These are phyloP conservation scores for Osmanthus fragrans DNA, from an alignment of 257 asterid genomes.

Conservation along the genomic window DNA sequence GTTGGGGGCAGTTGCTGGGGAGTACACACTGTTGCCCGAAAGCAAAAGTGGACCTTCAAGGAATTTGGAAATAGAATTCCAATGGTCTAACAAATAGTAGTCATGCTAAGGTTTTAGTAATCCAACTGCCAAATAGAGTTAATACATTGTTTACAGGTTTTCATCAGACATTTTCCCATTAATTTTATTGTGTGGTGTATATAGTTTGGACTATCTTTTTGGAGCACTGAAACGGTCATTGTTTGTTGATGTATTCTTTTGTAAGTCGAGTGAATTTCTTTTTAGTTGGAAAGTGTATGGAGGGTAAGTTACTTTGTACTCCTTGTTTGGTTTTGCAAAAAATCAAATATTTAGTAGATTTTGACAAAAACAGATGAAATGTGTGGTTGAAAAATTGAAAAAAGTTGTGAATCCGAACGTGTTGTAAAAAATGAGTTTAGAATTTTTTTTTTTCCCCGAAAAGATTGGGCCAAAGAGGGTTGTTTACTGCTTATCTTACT, in stretches of 20 bases:
- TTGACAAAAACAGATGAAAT: no score
- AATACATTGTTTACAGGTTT: slow-evolving; percentile 26
- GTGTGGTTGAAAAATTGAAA: no score
- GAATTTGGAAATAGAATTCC: slow-evolving; percentile 89
- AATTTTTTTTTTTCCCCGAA: no score
- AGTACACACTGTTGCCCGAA: slow-evolving; percentile 78
- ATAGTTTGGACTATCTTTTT: slow-evolving; percentile 33
- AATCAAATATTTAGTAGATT: no score
- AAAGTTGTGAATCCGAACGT: no score
- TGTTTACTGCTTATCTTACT: no score
- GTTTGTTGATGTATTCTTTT: slow-evolving; percentile 38
- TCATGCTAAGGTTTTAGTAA: slow-evolving; percentile 20
- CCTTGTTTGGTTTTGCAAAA: no score
- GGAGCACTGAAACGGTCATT: slow-evolving; percentile 22
- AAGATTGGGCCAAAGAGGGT: no score
- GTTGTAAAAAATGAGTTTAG: no score
- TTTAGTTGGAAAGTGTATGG: slow-evolving; percentile 6
- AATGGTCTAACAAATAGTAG: slow-evolving; percentile 74
- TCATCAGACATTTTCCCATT: slow-evolving; percentile 5
- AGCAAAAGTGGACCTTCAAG: slow-evolving; percentile 97
- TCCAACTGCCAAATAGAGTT: slow-evolving; percentile 13
- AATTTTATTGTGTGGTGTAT: slow-evolving; percentile 36
- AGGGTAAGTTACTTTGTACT: no score
- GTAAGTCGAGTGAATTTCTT: slow-evolving; percentile 33
- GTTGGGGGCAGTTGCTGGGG: slow-evolving; percentile 98